Conservation (phyloP, 257 asterid genomes). For the Ligustrum vulgare region DNA sequence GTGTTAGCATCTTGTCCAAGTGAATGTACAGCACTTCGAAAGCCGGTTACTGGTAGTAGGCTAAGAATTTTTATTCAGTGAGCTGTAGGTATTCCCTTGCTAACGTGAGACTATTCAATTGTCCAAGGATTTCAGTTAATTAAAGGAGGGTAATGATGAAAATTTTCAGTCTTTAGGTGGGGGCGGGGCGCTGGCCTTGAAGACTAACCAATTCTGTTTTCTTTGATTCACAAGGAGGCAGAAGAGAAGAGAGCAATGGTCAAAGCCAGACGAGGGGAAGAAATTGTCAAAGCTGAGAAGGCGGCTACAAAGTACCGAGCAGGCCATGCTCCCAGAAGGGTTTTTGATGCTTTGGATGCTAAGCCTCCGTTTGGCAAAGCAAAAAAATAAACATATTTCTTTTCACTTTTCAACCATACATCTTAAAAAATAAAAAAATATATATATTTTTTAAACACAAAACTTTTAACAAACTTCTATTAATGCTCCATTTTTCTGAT, state of each 20-base stretch:
- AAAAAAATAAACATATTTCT: too few relatives aligned
- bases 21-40: background rate
- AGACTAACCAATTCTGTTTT: too few relatives aligned
- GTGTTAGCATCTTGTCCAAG: too few relatives aligned
- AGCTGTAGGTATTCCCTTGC: too few relatives aligned
- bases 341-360: constrained; percentile 44
- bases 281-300: constrained; percentile 59
- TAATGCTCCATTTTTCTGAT: background rate
- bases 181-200: too few relatives aligned
- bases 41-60: background rate
- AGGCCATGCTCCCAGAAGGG: constrained; percentile 53
- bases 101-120: background rate
- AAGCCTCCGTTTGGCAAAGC: too few relatives aligned
- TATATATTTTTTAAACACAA: too few relatives aligned
- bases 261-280: constrained; percentile 59
- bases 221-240: constrained; percentile 60
- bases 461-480: too few relatives aligned
- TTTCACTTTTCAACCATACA: too few relatives aligned
- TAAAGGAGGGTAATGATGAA: background rate
- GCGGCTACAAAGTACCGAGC: constrained; percentile 64
- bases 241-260: constrained; percentile 74
- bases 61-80: background rate
- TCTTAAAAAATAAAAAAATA: too few relatives aligned
- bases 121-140: background rate
- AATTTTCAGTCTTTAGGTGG: too few relatives aligned